A percentile compares a stretch with the other conserved stretches of the same genome.
Conservation (phyloP, 148 eudicot genomes). For the Hydrangea macrophylla region DNA sequence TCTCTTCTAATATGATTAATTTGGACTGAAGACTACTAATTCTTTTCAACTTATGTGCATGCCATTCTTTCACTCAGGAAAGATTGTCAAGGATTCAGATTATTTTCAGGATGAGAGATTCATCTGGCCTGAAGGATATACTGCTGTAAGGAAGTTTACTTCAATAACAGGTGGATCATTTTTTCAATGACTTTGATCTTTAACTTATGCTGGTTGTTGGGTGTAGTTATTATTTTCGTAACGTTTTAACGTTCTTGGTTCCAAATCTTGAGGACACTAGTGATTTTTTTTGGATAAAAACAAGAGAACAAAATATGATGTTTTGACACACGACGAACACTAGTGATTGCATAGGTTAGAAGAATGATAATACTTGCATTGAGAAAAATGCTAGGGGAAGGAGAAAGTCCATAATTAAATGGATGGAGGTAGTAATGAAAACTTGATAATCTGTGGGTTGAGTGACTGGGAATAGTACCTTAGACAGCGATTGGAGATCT, state of each 20-base stretch:
- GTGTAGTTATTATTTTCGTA: neutral
- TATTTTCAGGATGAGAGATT: slow-evolving; percentile 44
- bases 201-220: neutral
- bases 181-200: slow-evolving; percentile 6
- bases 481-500: too few relatives aligned
- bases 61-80: slow-evolving; percentile 31
- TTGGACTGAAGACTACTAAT: neutral
- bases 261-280: slow-evolving; percentile 6
- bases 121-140: slow-evolving; percentile 60
- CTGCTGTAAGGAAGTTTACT: slow-evolving; percentile 54
- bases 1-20: neutral
- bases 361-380: too few relatives aligned
- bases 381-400: too few relatives aligned
- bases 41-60: neutral
- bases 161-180: slow-evolving; percentile 43
- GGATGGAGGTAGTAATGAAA: too few relatives aligned
- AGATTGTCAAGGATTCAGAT: slow-evolving; percentile 45
- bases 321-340: too few relatives aligned
- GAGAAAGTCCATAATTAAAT: too few relatives aligned
- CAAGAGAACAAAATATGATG: too few relatives aligned
- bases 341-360: too few relatives aligned
- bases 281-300: too few relatives aligned
- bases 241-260: neutral
- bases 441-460: too few relatives aligned
- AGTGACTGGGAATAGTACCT: too few relatives aligned